Evolutionary conservation across 2,329 filamentous ascomycete genomes (phyloP).

Genomic region (Colletotrichum noveboracense): DNA sequence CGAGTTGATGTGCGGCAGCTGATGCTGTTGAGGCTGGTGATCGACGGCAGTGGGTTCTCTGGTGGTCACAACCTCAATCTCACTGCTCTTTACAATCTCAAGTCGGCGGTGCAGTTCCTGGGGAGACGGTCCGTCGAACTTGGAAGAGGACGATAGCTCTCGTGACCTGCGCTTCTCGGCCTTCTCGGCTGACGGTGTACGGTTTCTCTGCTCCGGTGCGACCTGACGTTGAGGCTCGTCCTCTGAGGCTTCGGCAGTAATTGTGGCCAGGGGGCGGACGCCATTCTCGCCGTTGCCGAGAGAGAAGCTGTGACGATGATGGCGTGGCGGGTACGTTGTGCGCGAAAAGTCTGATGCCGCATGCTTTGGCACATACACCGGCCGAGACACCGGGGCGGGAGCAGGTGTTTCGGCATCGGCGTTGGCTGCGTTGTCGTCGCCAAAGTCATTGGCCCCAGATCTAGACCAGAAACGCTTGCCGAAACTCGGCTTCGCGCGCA

Average conservation of each 20-base stretch:
- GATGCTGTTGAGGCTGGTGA: background rate
- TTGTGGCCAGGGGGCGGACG: background rate
- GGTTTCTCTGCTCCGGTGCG: background rate
- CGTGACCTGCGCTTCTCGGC: background rate
- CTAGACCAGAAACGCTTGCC: constrained; percentile 22
- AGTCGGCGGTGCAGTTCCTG: constrained; percentile 15
- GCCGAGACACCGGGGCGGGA: background rate
- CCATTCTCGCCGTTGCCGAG: background rate
- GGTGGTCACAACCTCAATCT: constrained; percentile 6
- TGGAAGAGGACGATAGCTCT: background rate
- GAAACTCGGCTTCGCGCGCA: constrained; percentile 15
- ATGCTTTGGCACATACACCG: constrained; percentile 31
- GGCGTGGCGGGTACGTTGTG: constrained; percentile 22
- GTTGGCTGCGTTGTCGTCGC: background rate
- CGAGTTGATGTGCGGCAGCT: background rate
- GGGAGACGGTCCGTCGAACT: constrained; percentile 1
- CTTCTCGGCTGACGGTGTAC: background rate
- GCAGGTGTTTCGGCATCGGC: background rate
- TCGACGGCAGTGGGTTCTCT: background rate
- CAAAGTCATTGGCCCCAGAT: constrained; percentile 18
- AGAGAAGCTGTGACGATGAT: constrained; percentile 1
- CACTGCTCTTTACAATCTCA: constrained; percentile 17
- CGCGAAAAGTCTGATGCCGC: constrained; percentile 35
- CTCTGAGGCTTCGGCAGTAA: background rate
- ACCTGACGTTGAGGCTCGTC: background rate